Evolutionary conservation across 129 eudicot species (phyloP).

Genomic region (Centaurea solstitialis): DNA sequence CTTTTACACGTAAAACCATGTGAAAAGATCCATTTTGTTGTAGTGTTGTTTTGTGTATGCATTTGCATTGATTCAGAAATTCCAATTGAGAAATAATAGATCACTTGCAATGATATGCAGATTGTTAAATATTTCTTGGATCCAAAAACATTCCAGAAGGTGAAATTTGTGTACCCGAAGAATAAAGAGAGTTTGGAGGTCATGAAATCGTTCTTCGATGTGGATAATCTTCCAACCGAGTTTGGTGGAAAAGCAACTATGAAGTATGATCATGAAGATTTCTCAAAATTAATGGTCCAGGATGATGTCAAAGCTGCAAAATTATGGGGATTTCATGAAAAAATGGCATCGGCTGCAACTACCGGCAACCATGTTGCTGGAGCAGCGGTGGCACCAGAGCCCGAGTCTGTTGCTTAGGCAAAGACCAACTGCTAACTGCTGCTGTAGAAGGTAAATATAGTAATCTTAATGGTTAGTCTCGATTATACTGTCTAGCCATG

Average conservation of each 20-base stretch:
- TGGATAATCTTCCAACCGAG: conserved; percentile 56
- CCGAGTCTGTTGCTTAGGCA: conserved; percentile 33
- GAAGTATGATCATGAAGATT: conserved; percentile 60
- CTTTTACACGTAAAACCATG: too few species aligned
- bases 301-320: conserved; percentile 58
- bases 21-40: neutral
- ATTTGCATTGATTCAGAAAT: neutral
- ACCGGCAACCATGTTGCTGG: conserved; percentile 23
- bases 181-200: conserved; percentile 58
- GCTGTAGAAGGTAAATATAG: neutral
- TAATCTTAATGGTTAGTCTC: neutral
- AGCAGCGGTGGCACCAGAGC: conserved; percentile 47
- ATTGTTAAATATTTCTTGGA: conserved; percentile 63
- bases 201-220: conserved; percentile 53
- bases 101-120: conserved; percentile 27
- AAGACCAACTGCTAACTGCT: conserved; percentile 11
- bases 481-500: neutral
- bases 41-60: neutral
- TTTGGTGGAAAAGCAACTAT: conserved; percentile 63
- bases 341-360: conserved; percentile 23
- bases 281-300: conserved; percentile 57
- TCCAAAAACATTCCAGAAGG: conserved; percentile 58
- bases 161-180: conserved; percentile 72
- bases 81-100: neutral
- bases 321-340: conserved; percentile 51